These are phyloP conservation scores for Ophiostoma quercus DNA, from an alignment of 2,329 filamentous ascomycete species.

Conservation along the genomic window DNA sequence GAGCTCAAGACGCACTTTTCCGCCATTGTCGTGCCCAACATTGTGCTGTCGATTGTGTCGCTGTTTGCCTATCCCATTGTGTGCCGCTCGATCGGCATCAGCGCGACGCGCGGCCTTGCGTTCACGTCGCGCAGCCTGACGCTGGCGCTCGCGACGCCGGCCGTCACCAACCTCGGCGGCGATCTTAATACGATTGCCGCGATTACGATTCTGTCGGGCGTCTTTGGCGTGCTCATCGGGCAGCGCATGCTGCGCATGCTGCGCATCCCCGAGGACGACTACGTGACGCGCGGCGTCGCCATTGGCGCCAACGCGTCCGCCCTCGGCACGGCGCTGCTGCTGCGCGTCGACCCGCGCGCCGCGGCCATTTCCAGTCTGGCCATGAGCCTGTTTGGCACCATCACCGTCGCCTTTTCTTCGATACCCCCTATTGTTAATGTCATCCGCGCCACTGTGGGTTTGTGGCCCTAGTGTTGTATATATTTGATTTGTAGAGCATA, in stretches of 20 bases:
- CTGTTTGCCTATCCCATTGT: slow-evolving; percentile 54
- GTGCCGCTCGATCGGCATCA: slow-evolving; percentile 52
- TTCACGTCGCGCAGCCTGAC: slow-evolving; percentile 55
- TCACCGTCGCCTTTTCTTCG: slow-evolving; percentile 54
- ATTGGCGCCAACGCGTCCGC: slow-evolving; percentile 57
- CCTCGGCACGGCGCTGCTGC: slow-evolving; percentile 53
- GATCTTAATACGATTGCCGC: slow-evolving; percentile 53
- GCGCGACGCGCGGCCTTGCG: slow-evolving; percentile 46
- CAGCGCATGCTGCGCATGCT: slow-evolving; percentile 44
- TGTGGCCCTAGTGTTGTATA: slow-evolving; percentile 29
- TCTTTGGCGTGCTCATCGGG: slow-evolving; percentile 54
- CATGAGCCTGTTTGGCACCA: slow-evolving; percentile 57
- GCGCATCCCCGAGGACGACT: slow-evolving; percentile 56
- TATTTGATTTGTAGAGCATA: not conserved
- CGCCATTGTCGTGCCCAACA: slow-evolving; percentile 51
- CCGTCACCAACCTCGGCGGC: slow-evolving; percentile 52
- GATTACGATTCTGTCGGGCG: slow-evolving; percentile 55
- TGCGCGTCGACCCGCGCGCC: slow-evolving; percentile 53
- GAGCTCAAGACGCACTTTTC: slow-evolving; percentile 50
- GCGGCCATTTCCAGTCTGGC: slow-evolving; percentile 55
- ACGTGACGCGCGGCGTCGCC: slow-evolving; percentile 57
- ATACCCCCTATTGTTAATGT: slow-evolving; percentile 48
- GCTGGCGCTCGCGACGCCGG: slow-evolving; percentile 54
- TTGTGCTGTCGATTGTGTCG: slow-evolving; percentile 47
- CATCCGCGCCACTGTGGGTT: slow-evolving; percentile 45